Conservation (phyloP, 176 grass and related monocot species). For the Tuctoria greenei region DNA sequence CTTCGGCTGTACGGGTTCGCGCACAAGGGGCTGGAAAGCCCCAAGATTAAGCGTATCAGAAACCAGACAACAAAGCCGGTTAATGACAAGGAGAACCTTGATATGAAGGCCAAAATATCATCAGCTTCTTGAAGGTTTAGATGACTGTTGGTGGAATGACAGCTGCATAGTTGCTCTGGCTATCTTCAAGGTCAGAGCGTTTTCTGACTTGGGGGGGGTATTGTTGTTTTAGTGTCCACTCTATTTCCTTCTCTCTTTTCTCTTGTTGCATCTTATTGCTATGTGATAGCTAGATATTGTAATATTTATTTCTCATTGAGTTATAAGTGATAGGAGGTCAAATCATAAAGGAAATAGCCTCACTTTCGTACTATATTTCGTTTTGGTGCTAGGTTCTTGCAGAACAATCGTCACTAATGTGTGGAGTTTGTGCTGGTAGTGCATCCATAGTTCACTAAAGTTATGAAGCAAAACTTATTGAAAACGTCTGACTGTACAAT, state of each 20-base stretch:
- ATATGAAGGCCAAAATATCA: slow-evolving; percentile 61
- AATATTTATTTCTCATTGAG: slow-evolving; percentile 39
- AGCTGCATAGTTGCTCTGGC: slow-evolving; percentile 38
- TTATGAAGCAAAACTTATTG: slow-evolving; percentile 18
- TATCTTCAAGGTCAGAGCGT: slow-evolving; percentile 46
- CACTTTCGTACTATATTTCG: slow-evolving; percentile 23
- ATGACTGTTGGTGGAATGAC: slow-evolving; percentile 1
- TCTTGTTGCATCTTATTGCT: slow-evolving; percentile 33
- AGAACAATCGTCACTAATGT: neutral
- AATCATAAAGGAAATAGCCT: slow-evolving; percentile 44
- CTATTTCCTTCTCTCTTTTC: neutral
- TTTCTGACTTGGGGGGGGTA: slow-evolving; percentile 42
- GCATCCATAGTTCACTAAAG: neutral
- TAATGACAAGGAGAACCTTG: slow-evolving; percentile 61
- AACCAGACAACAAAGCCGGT: slow-evolving; percentile 64
- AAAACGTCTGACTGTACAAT: neutral
- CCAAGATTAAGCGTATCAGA: slow-evolving; percentile 73
- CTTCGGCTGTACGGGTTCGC: slow-evolving; percentile 71
- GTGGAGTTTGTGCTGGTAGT: slow-evolving; percentile 14
- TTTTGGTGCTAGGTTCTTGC: slow-evolving; percentile 21
- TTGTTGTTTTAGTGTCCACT: slow-evolving; percentile 42
- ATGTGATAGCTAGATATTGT: slow-evolving; percentile 43
- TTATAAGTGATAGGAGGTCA: slow-evolving; percentile 42
- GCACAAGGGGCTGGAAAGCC: slow-evolving; percentile 63
- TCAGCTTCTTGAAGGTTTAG: slow-evolving; percentile 33